Evolutionary conservation across 805 yeast genomes (phyloP).

Genomic region (Nakazawaea siamensis): DNA sequence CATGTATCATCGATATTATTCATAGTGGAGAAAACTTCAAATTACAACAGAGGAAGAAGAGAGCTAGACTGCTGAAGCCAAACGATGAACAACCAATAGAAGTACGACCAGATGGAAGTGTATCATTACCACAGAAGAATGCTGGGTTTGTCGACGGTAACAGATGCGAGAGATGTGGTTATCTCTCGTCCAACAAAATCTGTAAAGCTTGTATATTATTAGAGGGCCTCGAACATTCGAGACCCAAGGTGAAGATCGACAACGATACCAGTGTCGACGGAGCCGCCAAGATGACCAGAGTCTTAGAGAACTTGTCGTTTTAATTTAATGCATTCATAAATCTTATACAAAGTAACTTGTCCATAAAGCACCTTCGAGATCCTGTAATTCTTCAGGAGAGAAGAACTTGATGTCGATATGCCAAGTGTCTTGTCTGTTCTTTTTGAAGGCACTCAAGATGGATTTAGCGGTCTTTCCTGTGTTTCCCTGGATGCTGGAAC

Average conservation of each 20-base stretch:
- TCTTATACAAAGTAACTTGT: conserved; percentile 77
- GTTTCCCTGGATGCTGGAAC: conserved; percentile 65
- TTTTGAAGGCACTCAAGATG: conserved; percentile 75
- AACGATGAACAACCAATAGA: conserved; percentile 35
- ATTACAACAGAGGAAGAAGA: conserved; percentile 48
- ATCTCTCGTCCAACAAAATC: conserved; percentile 75
- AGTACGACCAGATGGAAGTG: conserved; percentile 55
- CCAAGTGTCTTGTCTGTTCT: conserved; percentile 94
- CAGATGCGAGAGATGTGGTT: conserved; percentile 85
- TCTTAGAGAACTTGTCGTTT: conserved; percentile 58
- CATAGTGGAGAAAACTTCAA: conserved; percentile 86
- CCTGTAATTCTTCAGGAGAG: conserved; percentile 73
- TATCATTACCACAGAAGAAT: conserved; percentile 29
- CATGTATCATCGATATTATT: conserved; percentile 89
- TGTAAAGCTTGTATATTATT: conserved; percentile 91
- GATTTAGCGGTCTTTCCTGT: conserved; percentile 82
- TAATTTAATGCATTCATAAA: conserved; percentile 17
- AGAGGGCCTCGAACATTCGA: conserved; percentile 71
- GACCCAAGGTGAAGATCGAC: conserved; percentile 60
- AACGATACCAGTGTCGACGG: conserved; percentile 44
- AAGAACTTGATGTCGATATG: conserved; percentile 76
- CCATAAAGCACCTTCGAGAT: conserved; percentile 90
- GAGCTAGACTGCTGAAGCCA: conserved; percentile 18
- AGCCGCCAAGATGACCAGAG: conserved; percentile 53
- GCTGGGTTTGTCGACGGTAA: conserved; percentile 62